Evolutionary conservation across 2,329 filamentous ascomycete genomes (phyloP).

Genomic region (Dryadomyces quercivorus): DNA sequence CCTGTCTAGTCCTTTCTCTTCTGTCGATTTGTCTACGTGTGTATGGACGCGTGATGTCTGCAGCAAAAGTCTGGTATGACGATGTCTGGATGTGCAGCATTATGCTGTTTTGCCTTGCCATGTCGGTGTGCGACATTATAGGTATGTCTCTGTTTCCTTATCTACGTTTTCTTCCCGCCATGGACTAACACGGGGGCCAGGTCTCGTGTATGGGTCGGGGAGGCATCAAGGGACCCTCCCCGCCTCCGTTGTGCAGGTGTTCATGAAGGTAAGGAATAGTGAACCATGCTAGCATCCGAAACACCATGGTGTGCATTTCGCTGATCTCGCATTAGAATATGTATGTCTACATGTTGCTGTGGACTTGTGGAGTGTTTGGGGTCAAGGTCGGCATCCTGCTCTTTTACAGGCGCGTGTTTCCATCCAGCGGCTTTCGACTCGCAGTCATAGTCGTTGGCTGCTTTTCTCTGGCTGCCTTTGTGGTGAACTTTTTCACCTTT

Average conservation of each 20-base stretch:
- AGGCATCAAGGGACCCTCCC: slow-evolving; percentile 6
- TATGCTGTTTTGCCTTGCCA: slow-evolving; percentile 7
- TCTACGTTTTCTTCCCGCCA: not conserved
- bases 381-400: slow-evolving; percentile 11
- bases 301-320: too few relatives aligned
- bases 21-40: slow-evolving; percentile 8
- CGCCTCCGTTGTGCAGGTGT: not conserved
- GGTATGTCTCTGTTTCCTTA: not conserved
- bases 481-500: slow-evolving; percentile 8
- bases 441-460: slow-evolving; percentile 3
- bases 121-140: slow-evolving; percentile 5
- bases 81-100: slow-evolving; percentile 11
- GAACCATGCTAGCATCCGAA: not conserved
- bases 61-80: slow-evolving; percentile 10
- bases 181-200: not conserved
- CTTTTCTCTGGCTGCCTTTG: slow-evolving; percentile 3
- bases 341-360: slow-evolving; percentile 10
- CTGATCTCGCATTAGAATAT: slow-evolving; percentile 4
- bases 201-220: slow-evolving; percentile 7
- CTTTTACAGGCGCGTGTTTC: slow-evolving; percentile 11
- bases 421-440: slow-evolving; percentile 2
- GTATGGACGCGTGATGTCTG: slow-evolving; percentile 2
- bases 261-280: slow-evolving; percentile 2
- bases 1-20: slow-evolving; percentile 6
- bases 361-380: slow-evolving; percentile 8